Evolutionary conservation across 371 early-diverging fungal species (phyloP), one percentile per base, ranked within the genome.

Genomic region (Actinomortierella ambigua): DNA sequence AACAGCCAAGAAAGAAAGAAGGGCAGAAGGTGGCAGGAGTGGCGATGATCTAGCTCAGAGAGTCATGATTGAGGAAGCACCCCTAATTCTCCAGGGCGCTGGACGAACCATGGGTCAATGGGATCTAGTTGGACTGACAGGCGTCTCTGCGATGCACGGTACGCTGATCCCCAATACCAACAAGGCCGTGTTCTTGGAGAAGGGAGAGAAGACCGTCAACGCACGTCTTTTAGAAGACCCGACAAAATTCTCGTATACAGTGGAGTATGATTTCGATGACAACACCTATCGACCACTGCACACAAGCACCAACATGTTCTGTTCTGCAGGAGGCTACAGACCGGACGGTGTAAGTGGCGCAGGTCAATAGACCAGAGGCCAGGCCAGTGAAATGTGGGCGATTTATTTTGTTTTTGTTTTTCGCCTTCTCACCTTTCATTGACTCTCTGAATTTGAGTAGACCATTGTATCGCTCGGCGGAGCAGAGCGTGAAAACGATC

Each of bases 281-380:
- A 65, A 81, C 23, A 66, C 63, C 3, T 82, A 82, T 59, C 76
- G 84, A 20, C 41, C 80, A 4, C 52, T 87, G 11, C 66, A 78
- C 42, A 65, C 84, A 34, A 79, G 77, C 18, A 82, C 85, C 42
- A 85, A 87, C 44, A 81, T 83, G 13, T 87, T 87, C 50, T 87
- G 87, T 55, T 85, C 87, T 8, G 87, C 81, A 17, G 87, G 87
- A 57, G 84, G 85, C 29, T 85, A 83, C 54, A 69, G 65, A 9
- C 68, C 68, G 17, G 75, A 78, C 79, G 70, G 81, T 28, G 42
- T 82, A 83, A 43, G 82, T 79, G 14, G 22, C 23, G 4, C 2
- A 48, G 50, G 55, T 13, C 15, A 20, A 42, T 18, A 55, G 9
- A 18, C 22, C 14, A 3, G 4, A 42, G 27, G n/a, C 43, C 48